Conservation (phyloP, 129 eudicot genomes). For the Helianthus tuberosus region DNA sequence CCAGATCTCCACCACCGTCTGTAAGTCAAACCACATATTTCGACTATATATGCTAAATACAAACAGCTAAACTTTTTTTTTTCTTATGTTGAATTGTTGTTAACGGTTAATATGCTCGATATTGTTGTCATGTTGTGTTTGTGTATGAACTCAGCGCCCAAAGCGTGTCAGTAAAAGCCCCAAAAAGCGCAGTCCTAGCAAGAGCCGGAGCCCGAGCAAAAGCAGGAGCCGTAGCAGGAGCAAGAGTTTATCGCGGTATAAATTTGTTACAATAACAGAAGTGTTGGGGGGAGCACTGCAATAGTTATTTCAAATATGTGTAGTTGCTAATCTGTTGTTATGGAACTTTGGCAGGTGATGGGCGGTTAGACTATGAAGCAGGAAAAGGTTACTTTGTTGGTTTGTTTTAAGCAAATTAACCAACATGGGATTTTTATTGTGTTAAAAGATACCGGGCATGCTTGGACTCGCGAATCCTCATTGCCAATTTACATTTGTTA, state of each 20-base stretch:
- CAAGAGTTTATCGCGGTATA: conserved; percentile 72
- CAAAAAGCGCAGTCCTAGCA: conserved; percentile 50
- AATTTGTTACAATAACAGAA: neutral
- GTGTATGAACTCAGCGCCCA: conserved; percentile 45
- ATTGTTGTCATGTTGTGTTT: conserved; percentile 24
- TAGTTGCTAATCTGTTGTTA: neutral
- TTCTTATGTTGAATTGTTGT: neutral
- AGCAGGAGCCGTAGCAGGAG: conserved; percentile 67
- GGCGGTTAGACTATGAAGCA: neutral
- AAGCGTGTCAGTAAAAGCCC: conserved; percentile 76
- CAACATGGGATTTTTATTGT: neutral
- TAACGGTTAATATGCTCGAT: conserved; percentile 7
- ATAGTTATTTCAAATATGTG: neutral
- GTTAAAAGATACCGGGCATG: conserved; percentile 12
- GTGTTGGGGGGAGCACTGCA: neutral
- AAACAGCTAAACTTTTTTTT: neutral
- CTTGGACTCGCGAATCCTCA: conserved; percentile 14
- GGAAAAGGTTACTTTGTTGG: conserved; percentile 15
- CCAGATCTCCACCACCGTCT: conserved; percentile 85
- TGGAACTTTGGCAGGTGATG: conserved; percentile 27
- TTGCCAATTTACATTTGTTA: conserved; percentile 26
- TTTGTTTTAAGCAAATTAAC: conserved; percentile 21
- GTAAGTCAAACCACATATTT: conserved; percentile 49
- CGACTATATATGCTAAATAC: neutral
- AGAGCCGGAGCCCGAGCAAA: conserved; percentile 58